Conservation (phyloP, 1,284 basidiomycete genomes). For the Neonothopanus nambi region DNA sequence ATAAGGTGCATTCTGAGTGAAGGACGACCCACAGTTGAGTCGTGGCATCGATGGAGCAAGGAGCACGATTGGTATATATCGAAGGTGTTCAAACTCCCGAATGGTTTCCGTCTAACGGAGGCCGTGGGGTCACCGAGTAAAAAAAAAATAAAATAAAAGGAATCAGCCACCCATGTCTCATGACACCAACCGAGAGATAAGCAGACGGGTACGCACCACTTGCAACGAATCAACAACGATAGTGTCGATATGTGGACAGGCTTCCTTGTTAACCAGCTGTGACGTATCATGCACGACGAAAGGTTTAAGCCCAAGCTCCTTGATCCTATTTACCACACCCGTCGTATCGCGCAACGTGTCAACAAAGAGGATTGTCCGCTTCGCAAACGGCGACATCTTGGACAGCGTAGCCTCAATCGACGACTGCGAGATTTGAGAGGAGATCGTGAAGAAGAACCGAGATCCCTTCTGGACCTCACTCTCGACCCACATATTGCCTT, state of each 20-base stretch:
- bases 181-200: slow-evolving; percentile 1
- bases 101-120: slow-evolving; percentile 77
- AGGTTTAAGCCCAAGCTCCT: slow-evolving; percentile 81
- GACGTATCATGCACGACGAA: slow-evolving; percentile 77
- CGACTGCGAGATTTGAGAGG: slow-evolving; percentile 77
- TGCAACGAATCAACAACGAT: slow-evolving; percentile 90
- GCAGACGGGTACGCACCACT: slow-evolving; percentile 63
- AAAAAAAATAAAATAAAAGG: slow-evolving; percentile 10
- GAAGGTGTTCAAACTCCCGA: slow-evolving; percentile 90
- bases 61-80: slow-evolving; percentile 97
- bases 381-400: slow-evolving; percentile 79
- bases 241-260: slow-evolving; percentile 90
- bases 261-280: slow-evolving; percentile 80
- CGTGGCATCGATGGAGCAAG: slow-evolving; percentile 78
- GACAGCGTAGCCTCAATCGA: slow-evolving; percentile 71
- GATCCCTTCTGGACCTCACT: slow-evolving; percentile 90
- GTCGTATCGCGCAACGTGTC: slow-evolving; percentile 83
- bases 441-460: slow-evolving; percentile 97
- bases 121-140: neutral
- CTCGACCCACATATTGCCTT: slow-evolving; percentile 98
- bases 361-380: slow-evolving; percentile 84
- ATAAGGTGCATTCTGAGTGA: slow-evolving; percentile 5
- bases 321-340: slow-evolving; percentile 78
- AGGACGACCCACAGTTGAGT: slow-evolving; percentile 64
- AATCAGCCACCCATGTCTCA: neutral